phyloP scores from a whole-genome alignment of 495 filamentous ascomycete genomes.

The Glonium stellatum region DNA sequence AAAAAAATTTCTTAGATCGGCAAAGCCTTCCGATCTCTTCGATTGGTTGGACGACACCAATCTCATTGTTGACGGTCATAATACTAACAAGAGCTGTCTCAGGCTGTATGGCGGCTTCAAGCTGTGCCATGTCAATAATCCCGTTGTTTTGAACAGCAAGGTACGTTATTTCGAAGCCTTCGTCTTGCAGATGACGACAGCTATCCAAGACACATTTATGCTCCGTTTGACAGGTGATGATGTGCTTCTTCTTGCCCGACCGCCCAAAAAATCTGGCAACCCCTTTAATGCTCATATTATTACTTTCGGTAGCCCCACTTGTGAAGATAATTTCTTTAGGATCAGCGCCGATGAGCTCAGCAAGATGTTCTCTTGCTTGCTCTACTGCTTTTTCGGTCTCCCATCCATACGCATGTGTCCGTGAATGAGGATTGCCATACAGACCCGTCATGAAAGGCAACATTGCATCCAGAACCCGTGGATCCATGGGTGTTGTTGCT shows the following conservation, averaged over 20 bases:
- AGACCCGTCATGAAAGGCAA: slow-evolving; percentile 86
- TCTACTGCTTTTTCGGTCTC: slow-evolving; percentile 93
- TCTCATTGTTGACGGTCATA: slow-evolving; percentile 99
- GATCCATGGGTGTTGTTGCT: slow-evolving; percentile 93
- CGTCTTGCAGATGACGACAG: slow-evolving; percentile 91
- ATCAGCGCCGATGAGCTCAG: slow-evolving; percentile 83
- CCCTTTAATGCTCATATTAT: slow-evolving; percentile 99
- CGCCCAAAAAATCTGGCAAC: slow-evolving; percentile 91
- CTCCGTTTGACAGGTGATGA: slow-evolving; percentile 94
- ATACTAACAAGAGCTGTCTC: slow-evolving; percentile 90
- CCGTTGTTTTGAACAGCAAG: slow-evolving; percentile 82
- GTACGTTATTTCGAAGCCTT: slow-evolving; percentile 94
- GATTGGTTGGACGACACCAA: slow-evolving; percentile 92
- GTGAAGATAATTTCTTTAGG: slow-evolving; percentile 98
- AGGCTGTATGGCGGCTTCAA: slow-evolving; percentile 85
- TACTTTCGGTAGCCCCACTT: slow-evolving; percentile 94
- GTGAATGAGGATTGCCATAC: slow-evolving; percentile 94
- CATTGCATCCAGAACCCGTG: slow-evolving; percentile 93
- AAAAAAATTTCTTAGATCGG: slow-evolving; percentile 87
- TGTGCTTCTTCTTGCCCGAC: slow-evolving; percentile 94
- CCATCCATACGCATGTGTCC: slow-evolving; percentile 98
- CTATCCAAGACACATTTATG: slow-evolving; percentile 98
- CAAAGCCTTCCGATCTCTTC: slow-evolving; percentile 91
- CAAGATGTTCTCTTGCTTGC: slow-evolving; percentile 73
- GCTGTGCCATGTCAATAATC: slow-evolving; percentile 71